Evolutionary conservation across 106 monocot species (phyloP).

Genomic region (Dendrobium nobile): DNA sequence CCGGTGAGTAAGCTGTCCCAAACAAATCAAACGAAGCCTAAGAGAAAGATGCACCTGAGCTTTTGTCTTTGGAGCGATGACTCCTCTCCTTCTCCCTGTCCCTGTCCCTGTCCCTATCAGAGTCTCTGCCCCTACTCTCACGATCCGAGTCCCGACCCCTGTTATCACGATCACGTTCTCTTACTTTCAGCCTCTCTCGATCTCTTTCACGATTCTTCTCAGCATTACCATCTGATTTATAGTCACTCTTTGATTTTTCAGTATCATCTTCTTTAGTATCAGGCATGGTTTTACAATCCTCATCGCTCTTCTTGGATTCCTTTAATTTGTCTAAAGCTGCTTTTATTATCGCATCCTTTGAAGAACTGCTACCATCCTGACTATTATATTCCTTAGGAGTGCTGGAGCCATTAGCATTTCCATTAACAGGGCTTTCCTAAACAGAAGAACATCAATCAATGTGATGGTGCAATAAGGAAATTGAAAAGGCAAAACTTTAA

Average conservation of each 20-base stretch:
- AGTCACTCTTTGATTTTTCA: constrained; percentile 36
- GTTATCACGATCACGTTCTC: constrained; percentile 44
- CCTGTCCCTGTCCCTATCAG: constrained; percentile 50
- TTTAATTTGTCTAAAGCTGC: constrained; percentile 42
- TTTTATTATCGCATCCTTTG: constrained; percentile 37
- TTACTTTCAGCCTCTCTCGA: constrained; percentile 39
- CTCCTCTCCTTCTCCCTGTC: constrained; percentile 43
- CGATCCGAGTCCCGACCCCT: constrained; percentile 43
- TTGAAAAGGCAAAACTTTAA: not conserved
- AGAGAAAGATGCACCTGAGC: constrained; percentile 38
- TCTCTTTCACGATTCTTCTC: constrained; percentile 46
- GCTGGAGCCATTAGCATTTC: constrained; percentile 23
- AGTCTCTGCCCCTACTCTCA: constrained; percentile 51
- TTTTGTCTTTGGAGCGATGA: constrained; percentile 50
- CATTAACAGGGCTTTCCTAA: constrained; percentile 47
- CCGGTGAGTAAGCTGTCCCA: no score
- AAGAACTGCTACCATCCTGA: constrained; percentile 15
- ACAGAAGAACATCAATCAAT: constrained; percentile 8
- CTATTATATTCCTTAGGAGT: constrained; percentile 23
- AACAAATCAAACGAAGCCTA: no score
- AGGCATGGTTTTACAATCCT: constrained; percentile 29
- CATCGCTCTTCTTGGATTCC: constrained; percentile 56
- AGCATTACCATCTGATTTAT: constrained; percentile 24
- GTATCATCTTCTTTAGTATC: constrained; percentile 39
- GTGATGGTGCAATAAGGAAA: not conserved